These are phyloP conservation scores for Metrosideros polymorpha DNA, from an alignment of 441 rosid genomes.

Conservation along the genomic window DNA sequence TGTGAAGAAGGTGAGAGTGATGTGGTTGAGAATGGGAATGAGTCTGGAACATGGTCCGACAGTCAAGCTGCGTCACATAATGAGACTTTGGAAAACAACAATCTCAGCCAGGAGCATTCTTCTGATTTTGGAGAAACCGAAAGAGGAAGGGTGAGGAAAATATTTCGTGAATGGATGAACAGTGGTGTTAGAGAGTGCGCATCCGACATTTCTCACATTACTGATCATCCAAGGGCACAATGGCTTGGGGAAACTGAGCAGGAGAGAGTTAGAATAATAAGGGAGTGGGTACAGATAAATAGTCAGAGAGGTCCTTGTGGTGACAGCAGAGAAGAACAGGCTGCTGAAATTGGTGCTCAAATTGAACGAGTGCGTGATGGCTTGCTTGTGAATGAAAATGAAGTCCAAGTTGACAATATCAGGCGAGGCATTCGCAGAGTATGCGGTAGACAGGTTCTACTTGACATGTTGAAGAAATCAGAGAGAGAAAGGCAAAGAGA, in stretches of 20 bases:
- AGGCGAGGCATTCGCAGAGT: constrained; percentile 71
- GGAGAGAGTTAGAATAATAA: constrained; percentile 76
- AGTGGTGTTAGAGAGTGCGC: constrained; percentile 40
- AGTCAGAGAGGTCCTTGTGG: constrained; percentile 26
- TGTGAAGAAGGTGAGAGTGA: constrained; percentile 24
- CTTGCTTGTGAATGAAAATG: constrained; percentile 32
- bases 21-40: constrained; percentile 36
- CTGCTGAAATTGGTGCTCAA: constrained; percentile 37
- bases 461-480: constrained; percentile 80
- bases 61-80: constrained; percentile 34
- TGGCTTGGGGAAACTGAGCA: constrained; percentile 90
- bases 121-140: constrained; percentile 62
- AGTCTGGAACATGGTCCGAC: constrained; percentile 44
- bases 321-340: constrained; percentile 44
- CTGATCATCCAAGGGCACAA: constrained; percentile 42
- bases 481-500: constrained; percentile 75
- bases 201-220: constrained; percentile 32
- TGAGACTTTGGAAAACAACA: constrained; percentile 35
- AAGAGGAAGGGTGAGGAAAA: constrained; percentile 81
- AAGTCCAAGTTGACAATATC: constrained; percentile 31
- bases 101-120: constrained; percentile 24
- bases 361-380: constrained; percentile 70
- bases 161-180: constrained; percentile 78
- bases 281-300: constrained; percentile 83
- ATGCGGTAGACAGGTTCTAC: constrained; percentile 83